These are phyloP conservation scores for Metarhizium brunneum DNA, from an alignment of 2,329 filamentous ascomycete genomes.

Conservation along the genomic window DNA sequence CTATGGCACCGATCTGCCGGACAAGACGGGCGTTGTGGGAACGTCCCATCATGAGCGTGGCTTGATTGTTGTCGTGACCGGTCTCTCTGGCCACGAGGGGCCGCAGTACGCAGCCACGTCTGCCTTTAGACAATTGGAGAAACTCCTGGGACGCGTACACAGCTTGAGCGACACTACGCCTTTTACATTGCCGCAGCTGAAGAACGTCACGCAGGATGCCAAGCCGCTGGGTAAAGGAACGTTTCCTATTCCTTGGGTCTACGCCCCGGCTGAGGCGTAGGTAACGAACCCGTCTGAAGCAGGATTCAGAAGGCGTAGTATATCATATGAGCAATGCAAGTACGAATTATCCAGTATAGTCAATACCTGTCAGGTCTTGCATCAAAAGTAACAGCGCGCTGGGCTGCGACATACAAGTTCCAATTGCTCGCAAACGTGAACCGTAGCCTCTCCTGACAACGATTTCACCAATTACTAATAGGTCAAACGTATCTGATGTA, in stretches of 20 bases:
- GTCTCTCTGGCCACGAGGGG: slow-evolving; percentile 57
- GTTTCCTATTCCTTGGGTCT: slow-evolving; percentile 24
- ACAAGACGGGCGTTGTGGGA: slow-evolving; percentile 59
- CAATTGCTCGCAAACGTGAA: too few species aligned
- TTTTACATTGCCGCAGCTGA: slow-evolving; percentile 21
- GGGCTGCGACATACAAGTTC: too few species aligned
- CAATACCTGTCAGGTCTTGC: too few species aligned
- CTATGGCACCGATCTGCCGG: slow-evolving; percentile 33
- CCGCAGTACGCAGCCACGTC: slow-evolving; percentile 61
- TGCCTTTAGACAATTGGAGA: slow-evolving; percentile 65
- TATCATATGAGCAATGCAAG: neutral
- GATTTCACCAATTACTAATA: too few species aligned
- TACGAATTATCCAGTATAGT: neutral
- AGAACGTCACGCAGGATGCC: slow-evolving; percentile 10
- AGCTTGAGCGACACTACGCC: slow-evolving; percentile 34
- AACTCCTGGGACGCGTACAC: slow-evolving; percentile 60
- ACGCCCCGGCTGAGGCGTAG: neutral
- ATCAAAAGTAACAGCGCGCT: too few species aligned
- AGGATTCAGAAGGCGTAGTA: neutral
- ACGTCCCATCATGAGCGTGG: slow-evolving; percentile 65
- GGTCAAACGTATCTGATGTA: too few species aligned
- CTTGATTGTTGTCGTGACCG: slow-evolving; percentile 59
- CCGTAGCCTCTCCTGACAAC: too few species aligned
- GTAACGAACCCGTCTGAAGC: neutral
- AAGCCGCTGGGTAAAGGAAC: slow-evolving; percentile 14